These are phyloP conservation scores for Calophaca sinica DNA, from an alignment of 306 rosid species.

Conservation along the genomic window DNA sequence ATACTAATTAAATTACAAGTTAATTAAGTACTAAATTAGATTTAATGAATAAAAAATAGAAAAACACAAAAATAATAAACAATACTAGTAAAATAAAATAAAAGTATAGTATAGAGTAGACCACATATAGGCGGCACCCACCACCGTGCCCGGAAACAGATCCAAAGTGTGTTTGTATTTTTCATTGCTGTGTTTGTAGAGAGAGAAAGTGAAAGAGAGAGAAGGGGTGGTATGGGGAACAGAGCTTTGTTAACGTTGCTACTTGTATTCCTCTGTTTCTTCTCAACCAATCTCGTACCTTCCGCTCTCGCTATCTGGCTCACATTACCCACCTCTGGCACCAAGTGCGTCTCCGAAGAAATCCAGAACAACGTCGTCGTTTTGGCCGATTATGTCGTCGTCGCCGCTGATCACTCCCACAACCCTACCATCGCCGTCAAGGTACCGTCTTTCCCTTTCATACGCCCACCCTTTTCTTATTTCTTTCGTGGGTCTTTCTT, in stretches of 20 bases:
- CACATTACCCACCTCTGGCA: conserved; percentile 64
- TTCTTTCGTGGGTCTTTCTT: not conserved
- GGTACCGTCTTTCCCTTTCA: conserved; percentile 50
- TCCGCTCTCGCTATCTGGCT: conserved; percentile 62
- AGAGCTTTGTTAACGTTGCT: conserved; percentile 43
- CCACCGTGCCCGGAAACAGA: not conserved
- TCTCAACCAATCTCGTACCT: conserved; percentile 39
- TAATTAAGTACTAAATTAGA: no score
- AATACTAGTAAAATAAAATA: no score
- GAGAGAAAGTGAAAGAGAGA: conserved; percentile 5
- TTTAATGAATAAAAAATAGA: no score
- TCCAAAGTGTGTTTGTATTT: conserved; percentile 10
- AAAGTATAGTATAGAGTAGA: no score
- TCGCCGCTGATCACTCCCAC: conserved; percentile 57
- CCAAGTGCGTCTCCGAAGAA: conserved; percentile 97
- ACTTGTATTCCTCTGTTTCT: conserved; percentile 35
- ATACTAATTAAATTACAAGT: no score
- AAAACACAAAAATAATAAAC: no score
- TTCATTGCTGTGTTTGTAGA: not conserved
- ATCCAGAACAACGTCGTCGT: conserved; percentile 90
- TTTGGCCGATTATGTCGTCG: conserved; percentile 80
- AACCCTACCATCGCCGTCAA: conserved; percentile 73
- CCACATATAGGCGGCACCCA: not conserved
- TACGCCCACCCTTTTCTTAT: not conserved
- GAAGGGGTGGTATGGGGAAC: conserved; percentile 43